Evolutionary conservation across 2,329 filamentous ascomycete species (phyloP), one percentile per base, ranked within the genome.

Genomic region (Alternaria brassicae): DNA sequence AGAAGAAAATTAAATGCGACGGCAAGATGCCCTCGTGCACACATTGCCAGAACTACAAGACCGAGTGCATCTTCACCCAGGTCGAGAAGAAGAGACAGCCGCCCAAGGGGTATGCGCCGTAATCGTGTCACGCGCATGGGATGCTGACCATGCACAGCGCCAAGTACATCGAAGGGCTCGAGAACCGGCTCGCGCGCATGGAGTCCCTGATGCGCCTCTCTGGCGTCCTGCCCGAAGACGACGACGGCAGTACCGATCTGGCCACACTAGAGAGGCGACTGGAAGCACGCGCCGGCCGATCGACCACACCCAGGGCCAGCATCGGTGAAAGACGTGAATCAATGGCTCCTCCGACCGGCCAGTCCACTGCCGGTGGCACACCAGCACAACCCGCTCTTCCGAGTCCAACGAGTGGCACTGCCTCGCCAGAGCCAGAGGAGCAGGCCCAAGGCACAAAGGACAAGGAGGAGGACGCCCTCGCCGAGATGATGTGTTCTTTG

Each of bases 1-100:
- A 96, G 81, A 90, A 90, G 80, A 97, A 94, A 84, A 95, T 98
- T 80, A 98, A 98, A 81, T 98, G 94, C 79, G 95, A 98, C 76
- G 94, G 95, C 68, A 97, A 96, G 81, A 88, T 96, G 80, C 94
- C 95, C 36, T 89, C 93, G 61, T 99, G 95, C 80, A 93, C 92
- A 7, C 95, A 98, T 80, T 99, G 94, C 78, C 90, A 91, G 77
- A 98, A 97, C 78, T 97, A 97, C 83, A 97, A 97, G 84, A 97
- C 93, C 5, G 93, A 97, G 71, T 99, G 94, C 78, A 87, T 97
- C 69, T 98, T 98, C 76, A 98, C 95, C 0, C 93, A 97, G 77
- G 93, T 98, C 36, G 95, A 99, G 82, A 99, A 99, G 88, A 99
- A 99, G 85, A 87, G 95, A 59, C 95, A 91, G 78, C 94, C 95